Base-by-base conservation (phyloP, 257 asterid genomes). In the Scutellaria baicalensis region DNA sequence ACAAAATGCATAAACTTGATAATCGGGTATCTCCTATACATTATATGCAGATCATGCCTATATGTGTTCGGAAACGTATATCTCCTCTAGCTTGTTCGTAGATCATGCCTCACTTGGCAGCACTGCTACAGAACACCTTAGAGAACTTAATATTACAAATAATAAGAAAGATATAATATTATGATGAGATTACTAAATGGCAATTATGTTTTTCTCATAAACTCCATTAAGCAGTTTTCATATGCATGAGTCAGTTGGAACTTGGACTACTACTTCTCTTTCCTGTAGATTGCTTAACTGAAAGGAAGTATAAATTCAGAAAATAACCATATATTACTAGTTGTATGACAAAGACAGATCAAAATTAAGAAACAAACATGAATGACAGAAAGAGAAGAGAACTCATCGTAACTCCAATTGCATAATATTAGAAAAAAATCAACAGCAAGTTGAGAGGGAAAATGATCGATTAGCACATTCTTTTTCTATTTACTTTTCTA, bases 221-320 rank as follows among this genome's bases (percentile, higher is more conserved):
- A 36, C 13, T 17, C 60, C 40, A 45, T 54, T 20, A 27, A 44
- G 47, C 48, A 67, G 61, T 17, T 57, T 39, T 47, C 43, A 9
- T 47, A 45, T 50, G 58, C 64, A 59, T n/a, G 45, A 72, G 50
- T 42, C 47, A 44, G 65, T 47, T 59, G 58, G 39, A 64, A 64
- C 33, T 27, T 27, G 33, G 33, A 51, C 23, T 36, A 72, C 13
- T 40, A 40, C 27, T 12, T 14, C 36, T 38, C 17, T 35, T 49
- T 71, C 60, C 31, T 9, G 17, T 42, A 6, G 48, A 73, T 20
- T 21, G 11, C 69, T 20, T 63, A 45, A 63, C 33, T 12, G 31
- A 18, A 49, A 72, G 44, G 72, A 55, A 17, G 31, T 11, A 12
- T 42, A 44, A 57, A 43, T 42, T 39, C 36, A 9, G n/a, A 40